phyloP scores from a whole-genome alignment of 1,284 basidiomycete species.

The Naganishia sp. region DNA sequence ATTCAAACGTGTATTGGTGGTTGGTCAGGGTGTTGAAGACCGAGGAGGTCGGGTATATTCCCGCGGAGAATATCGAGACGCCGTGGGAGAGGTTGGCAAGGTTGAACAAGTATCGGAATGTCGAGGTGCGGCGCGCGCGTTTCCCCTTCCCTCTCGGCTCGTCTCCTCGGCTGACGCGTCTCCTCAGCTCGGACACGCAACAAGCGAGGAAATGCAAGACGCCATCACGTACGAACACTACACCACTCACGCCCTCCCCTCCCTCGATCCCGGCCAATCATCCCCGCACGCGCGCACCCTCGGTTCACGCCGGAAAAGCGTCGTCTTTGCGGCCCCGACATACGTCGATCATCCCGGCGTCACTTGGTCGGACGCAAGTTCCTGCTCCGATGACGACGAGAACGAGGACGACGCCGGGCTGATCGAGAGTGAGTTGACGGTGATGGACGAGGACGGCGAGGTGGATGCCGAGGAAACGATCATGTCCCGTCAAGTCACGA shows the following conservation, averaged over 20 bases:
- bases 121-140: conserved; percentile 67
- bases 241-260: too few species aligned
- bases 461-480: conserved; percentile 37
- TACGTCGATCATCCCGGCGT: conserved; percentile 58
- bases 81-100: conserved; percentile 93
- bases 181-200: conserved; percentile 24
- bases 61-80: conserved; percentile 98
- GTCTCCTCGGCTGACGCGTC: background rate
- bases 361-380: conserved; percentile 71
- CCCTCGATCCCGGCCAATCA: too few species aligned
- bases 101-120: conserved; percentile 95
- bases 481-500: conserved; percentile 31
- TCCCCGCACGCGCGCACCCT: background rate
- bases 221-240: conserved; percentile 19
- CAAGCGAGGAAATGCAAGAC: conserved; percentile 14
- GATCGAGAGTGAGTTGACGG: conserved; percentile 23
- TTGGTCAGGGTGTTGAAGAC: conserved; percentile 93
- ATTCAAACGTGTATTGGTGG: conserved; percentile 98
- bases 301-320: conserved; percentile 36
- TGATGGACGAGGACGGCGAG: conserved; percentile 28
- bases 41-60: conserved; percentile 99
- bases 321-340: conserved; percentile 57
- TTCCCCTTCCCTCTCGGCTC: too few species aligned
- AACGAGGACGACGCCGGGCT: conserved; percentile 60
- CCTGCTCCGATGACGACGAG: conserved; percentile 42